Base-by-base conservation (phyloP, 2,329 filamentous ascomycete species). In the Aspergillus sp. region DNA sequence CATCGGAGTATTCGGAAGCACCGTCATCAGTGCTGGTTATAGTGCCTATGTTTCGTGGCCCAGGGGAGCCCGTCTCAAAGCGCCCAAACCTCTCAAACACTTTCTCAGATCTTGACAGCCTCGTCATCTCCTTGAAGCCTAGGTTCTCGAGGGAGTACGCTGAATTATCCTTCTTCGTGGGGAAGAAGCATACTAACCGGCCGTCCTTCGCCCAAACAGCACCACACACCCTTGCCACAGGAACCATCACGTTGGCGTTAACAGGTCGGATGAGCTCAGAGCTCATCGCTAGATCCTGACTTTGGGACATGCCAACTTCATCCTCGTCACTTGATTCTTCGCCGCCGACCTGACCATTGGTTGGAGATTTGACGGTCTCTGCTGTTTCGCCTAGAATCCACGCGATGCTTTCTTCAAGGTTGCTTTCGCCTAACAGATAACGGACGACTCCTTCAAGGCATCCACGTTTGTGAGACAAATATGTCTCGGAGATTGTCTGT, bases 251-350 rank as follows among this genome's bases (percentile, higher is more conserved):
- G 72, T 88, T 87, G 78, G 87, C 74, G 83, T 85, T 85, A 28
- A 83, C 78, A 9, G 81, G 79, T 51, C 81, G 80, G 64, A 86
- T 79, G 22, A 83, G 74, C 60, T 84, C 83, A 60, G 83, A 82
- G 63, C 82, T 81, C 72, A 79, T 76, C 28, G 80, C 80, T 56
- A 83, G 67, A 46, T 80, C 78, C 59, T 81, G 77, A 23, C 74
- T 77, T 57, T 79, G 76, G 60, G 74, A 74, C 70, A 78, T 64
- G 17, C 77, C 76, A 58, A 81, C 73, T 60, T 93, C 91, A 66
- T 93, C 91, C 63, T 92, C 90, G 64, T 92, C 90, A 69, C 91
- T 96, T 3, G 92, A 97, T 67, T 91, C 94, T 66, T 95, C 92
- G 60, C 91, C 90, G 31, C 77, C 80, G 43, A 82, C 59, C 51